A percentile compares a stretch with the other conserved stretches of the same genome.
Evolutionary conservation across 2,329 filamentous ascomycete genomes (phyloP).

Genomic region (Monosporascus sp.): DNA sequence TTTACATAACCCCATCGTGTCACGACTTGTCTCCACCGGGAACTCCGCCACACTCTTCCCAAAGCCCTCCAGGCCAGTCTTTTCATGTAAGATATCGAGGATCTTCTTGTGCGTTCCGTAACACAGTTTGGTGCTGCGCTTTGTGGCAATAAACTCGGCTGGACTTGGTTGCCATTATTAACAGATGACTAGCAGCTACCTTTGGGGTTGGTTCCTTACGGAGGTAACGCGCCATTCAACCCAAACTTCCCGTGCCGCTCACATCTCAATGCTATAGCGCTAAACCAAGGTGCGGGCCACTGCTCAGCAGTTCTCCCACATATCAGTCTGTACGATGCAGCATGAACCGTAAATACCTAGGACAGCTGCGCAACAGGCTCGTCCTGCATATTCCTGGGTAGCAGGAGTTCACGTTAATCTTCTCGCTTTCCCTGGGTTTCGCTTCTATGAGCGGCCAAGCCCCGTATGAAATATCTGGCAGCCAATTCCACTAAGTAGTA

Average conservation of each 20-base stretch:
- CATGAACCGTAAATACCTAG: neutral
- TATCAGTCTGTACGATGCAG: slow-evolving; percentile 3
- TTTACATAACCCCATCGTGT: too few relatives aligned
- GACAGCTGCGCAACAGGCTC: slow-evolving; percentile 3
- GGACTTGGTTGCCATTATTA: too few relatives aligned
- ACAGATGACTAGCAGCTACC: too few relatives aligned
- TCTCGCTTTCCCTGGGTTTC: neutral
- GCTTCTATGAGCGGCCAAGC: neutral
- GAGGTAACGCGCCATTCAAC: neutral
- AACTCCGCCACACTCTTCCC: too few relatives aligned
- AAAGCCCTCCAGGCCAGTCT: too few relatives aligned
- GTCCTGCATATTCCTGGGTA: slow-evolving; percentile 8
- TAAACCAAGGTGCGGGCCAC: slow-evolving; percentile 5
- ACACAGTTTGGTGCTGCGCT: too few relatives aligned
- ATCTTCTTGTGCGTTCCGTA: too few relatives aligned
- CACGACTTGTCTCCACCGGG: too few relatives aligned
- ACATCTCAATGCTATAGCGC: slow-evolving; percentile 3
- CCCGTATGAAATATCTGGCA: slow-evolving; percentile 34
- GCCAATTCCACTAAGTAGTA: slow-evolving; percentile 24
- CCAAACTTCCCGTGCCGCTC: slow-evolving; percentile 7
- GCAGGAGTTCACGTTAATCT: slow-evolving; percentile 5
- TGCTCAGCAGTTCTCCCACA: slow-evolving; percentile 6
- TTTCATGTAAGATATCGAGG: too few relatives aligned
- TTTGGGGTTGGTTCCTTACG: neutral
- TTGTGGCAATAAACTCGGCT: too few relatives aligned